Evolutionary conservation across 108 stramenopile species (phyloP), one percentile per base, ranked within the genome.

Genomic region (Pseudonitzschia multiseries): DNA sequence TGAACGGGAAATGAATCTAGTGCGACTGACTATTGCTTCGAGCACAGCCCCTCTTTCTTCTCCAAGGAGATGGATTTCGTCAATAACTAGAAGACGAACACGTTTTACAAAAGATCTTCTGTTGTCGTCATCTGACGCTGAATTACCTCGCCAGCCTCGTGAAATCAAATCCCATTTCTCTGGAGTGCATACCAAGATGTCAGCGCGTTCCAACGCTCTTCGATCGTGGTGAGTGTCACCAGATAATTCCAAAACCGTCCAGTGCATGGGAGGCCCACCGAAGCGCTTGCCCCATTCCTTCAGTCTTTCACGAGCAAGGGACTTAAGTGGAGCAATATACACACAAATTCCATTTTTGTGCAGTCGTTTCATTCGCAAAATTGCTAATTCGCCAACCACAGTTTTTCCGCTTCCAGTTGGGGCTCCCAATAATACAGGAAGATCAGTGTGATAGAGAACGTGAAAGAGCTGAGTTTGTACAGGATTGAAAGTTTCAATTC

Each of bases 131-230:
- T 82, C 83, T 53, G 72, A 82, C 24, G 65, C 76, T 0, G 61
- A 62, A 10, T 80, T 71, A n/a, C 84, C 84, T 70, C 89, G 85
- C 98, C 98, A 99, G 14, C 93, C 89, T 62, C 99, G 78, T 28
- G 97, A 93, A 65, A 99, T 89, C 31, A 98, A 84, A 74, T 99
- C 99, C 97, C 97, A 99, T 78, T 99, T 99, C 81, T 99, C 99
- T 24, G 99, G 99, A 22, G 99, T 99, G 68, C 98, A 97, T 31
- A 99, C 86, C 8, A 99, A 82, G 27, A 99, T 87, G 72, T 98
- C 98, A 32, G 98, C 96, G 14, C 85, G 84, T 46, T 85, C 83
- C 33, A 99, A 83, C 12, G 87, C 84, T 44, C 77, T 62, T 33
- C 79, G 80, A 68, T 98, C 97, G 70, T 99, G 97, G 31, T 93